phyloP scores from a whole-genome alignment of 2,329 filamentous ascomycete species.

The Penicillium sp. region DNA sequence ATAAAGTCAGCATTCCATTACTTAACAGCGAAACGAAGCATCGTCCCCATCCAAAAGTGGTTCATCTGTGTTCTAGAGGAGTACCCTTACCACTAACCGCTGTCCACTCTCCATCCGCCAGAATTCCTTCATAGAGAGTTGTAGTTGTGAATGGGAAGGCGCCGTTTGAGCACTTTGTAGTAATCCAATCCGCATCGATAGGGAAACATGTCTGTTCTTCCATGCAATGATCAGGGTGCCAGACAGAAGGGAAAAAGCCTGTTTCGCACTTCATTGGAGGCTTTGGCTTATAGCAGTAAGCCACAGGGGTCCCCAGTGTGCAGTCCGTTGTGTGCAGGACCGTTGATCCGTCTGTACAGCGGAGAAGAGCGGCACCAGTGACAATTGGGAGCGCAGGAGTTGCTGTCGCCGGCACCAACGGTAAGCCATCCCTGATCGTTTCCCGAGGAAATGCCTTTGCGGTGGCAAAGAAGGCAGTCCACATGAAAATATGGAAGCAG shows the following conservation, averaged over 20 bases:
- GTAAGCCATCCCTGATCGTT: background rate
- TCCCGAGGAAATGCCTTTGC: slow-evolving; percentile 16
- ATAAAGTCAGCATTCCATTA: no score
- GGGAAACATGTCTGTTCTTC: slow-evolving; percentile 29
- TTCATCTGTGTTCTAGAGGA: no score
- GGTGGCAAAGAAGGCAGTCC: background rate
- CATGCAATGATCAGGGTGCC: slow-evolving; percentile 31
- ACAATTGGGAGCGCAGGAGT: slow-evolving; percentile 9
- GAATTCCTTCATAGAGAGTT: slow-evolving; percentile 25
- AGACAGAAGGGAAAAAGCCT: slow-evolving; percentile 29
- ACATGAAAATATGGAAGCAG: background rate
- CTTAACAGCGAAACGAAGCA: no score
- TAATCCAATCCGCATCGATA: slow-evolving; percentile 27
- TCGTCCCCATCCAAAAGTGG: no score
- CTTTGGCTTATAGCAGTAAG: slow-evolving; percentile 26
- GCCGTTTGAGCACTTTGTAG: slow-evolving; percentile 30
- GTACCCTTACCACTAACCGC: slow-evolving; percentile 22
- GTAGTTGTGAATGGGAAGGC: slow-evolving; percentile 23
- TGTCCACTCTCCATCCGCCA: slow-evolving; percentile 23
- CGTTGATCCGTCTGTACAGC: slow-evolving; percentile 24
- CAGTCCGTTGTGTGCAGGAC: slow-evolving; percentile 32
- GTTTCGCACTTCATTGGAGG: slow-evolving; percentile 22
- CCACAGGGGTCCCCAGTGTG: slow-evolving; percentile 28
- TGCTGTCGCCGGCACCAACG: slow-evolving; percentile 1
- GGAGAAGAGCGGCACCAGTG: slow-evolving; percentile 17